Evolutionary conservation across 169 alveolate genomes (phyloP), one percentile per base, ranked within the genome.

Genomic region (Eimeria zaria): DNA sequence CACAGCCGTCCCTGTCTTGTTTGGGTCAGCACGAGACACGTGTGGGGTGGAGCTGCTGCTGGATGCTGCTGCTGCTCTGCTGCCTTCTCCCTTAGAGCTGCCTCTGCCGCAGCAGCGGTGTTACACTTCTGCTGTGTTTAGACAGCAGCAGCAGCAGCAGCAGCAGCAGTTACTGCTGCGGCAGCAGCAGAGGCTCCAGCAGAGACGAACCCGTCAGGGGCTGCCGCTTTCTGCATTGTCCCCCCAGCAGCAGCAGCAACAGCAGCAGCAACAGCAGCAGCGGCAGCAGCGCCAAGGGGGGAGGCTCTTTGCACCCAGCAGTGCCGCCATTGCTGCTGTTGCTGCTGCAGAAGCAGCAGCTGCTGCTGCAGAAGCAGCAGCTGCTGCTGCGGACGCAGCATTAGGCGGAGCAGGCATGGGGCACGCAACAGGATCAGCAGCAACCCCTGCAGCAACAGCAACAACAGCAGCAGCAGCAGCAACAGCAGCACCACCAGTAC

Each of bases 41-140:
- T 53, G 95, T 8, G 90, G 95, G 30, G 67, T 74, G 51, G 76
- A 51, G 78, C 87, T 48, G 90, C 90, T 90, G 48, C 81, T 90
- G 67, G 89, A 90, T 67, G 76, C 67, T 20, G 89, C 81, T 16
- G 78, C 71, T 41, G 67, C 83, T 46, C 76, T 73, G 67, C 95
- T 90, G 90, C 95, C 95, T 1, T 90, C 95, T 30, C 95, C 95
- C 11, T 76, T 90, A 39, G 95, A 90, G 80, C 60, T 24, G 44
- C 64, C 73, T n/a, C 14, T 30, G 39, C 89, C 69, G 95, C 78
- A 11, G 95, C 89, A 27, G 67, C 53, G 22, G 88, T 16, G 7
- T 33, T 14, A 2, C 64, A 22, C 33, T 67, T 24, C 67, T 33
- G 41, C 62, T 55, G 93, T 44, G 6, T 48, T 14, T 60, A 44